Evolutionary conservation across 345 rosid genomes (phyloP).

Genomic region (Mercurialis annua): DNA sequence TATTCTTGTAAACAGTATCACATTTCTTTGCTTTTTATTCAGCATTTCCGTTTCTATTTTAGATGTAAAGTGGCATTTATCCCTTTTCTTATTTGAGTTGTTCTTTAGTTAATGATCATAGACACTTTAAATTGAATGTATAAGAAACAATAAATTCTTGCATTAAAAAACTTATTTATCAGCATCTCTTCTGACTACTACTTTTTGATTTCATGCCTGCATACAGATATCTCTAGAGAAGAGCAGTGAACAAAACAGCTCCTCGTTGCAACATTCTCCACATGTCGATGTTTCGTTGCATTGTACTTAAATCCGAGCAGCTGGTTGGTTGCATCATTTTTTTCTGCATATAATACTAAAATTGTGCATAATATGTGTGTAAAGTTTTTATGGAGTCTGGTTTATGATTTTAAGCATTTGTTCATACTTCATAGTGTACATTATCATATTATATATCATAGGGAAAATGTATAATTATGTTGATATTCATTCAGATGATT

Average conservation of each 20-base stretch:
- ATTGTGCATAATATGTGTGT: conserved; percentile 9
- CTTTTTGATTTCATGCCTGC: background rate
- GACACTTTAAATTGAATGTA: background rate
- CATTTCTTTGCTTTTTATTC: no score
- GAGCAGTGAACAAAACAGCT: conserved; percentile 14
- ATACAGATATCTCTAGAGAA: conserved; percentile 40
- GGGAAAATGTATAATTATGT: background rate
- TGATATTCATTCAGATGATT: background rate
- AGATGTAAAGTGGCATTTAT: no score
- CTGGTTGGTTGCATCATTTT: background rate
- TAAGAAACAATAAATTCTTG: background rate
- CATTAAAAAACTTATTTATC: background rate
- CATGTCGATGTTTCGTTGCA: background rate
- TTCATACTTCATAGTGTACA: conserved; percentile 15
- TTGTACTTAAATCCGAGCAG: background rate
- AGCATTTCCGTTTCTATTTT: no score
- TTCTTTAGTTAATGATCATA: background rate
- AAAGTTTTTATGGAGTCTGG: background rate
- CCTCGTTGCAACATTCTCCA: background rate
- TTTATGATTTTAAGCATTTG: conserved; percentile 1
- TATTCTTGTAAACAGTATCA: no score
- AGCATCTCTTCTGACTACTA: background rate
- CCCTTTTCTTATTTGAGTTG: background rate
- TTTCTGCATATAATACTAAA: conserved; percentile 1
- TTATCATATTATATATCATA: conserved; percentile 1